Percentiles rank a stretch among this genome's conserved stretches.
phyloP scores from a whole-genome alignment of 345 rosid species.

The Raphanus sativus region DNA sequence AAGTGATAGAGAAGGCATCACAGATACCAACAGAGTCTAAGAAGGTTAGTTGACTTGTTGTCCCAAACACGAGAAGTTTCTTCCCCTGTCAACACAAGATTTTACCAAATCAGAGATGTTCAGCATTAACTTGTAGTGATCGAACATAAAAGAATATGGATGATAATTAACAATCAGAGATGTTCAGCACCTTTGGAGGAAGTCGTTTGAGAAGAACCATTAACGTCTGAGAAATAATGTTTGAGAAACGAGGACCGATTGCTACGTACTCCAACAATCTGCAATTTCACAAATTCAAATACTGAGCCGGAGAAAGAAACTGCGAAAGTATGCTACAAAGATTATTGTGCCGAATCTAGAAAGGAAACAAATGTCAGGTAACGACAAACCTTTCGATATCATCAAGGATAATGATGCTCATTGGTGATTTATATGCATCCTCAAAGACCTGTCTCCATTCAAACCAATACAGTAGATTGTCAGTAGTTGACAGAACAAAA shows the following conservation, averaged over 20 bases:
- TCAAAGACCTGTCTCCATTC: constrained; percentile 73
- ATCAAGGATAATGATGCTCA: constrained; percentile 94
- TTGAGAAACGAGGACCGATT: constrained; percentile 97
- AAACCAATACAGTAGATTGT: constrained; percentile 2
- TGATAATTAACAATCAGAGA: not conserved
- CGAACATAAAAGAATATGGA: not conserved
- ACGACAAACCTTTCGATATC: constrained; percentile 83
- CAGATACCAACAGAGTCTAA: constrained; percentile 76
- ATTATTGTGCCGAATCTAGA: not conserved
- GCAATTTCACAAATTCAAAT: constrained; percentile 36
- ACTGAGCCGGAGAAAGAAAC: not conserved
- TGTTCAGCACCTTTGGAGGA: constrained; percentile 97
- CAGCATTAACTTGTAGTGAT: not conserved
- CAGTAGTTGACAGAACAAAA: not conserved
- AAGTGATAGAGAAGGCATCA: constrained; percentile 75
- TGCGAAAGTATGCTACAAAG: not conserved
- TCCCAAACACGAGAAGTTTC: constrained; percentile 86
- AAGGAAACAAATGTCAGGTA: constrained; percentile 7
- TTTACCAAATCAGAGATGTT: constrained; percentile 11
- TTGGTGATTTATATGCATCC: constrained; percentile 96
- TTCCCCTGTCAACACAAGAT: constrained; percentile 58
- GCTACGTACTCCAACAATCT: constrained; percentile 92
- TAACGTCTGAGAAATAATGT: constrained; percentile 83
- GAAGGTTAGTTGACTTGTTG: constrained; percentile 85
- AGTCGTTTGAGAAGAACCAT: constrained; percentile 88